These are phyloP conservation scores for Lasiosphaeria ovina DNA, from an alignment of 495 filamentous ascomycete genomes.

Conservation along the genomic window DNA sequence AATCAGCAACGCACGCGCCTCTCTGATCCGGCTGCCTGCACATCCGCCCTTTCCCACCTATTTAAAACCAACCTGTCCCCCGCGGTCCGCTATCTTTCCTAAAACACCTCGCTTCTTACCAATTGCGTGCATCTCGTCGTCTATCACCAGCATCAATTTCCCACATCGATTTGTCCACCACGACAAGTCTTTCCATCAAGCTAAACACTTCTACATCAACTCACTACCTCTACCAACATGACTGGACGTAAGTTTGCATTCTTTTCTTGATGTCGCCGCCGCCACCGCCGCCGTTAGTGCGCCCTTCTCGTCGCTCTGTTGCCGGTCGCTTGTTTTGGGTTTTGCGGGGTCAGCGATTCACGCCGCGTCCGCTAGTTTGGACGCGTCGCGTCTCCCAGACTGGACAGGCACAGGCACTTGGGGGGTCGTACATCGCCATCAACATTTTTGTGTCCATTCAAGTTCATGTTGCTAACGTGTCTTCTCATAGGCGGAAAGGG, in stretches of 20 bases:
- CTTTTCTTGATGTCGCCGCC: conserved; percentile 18
- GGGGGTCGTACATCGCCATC: background rate
- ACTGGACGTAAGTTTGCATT: conserved; percentile 84
- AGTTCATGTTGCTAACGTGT: conserved; percentile 26
- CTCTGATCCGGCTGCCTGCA: background rate
- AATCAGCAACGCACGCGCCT: conserved; percentile 18
- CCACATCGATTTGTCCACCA: conserved; percentile 26
- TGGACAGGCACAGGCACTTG: background rate
- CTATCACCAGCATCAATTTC: conserved; percentile 30
- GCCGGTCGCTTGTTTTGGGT: conserved; percentile 5
- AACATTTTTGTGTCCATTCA: too few relatives aligned
- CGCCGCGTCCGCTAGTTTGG: background rate
- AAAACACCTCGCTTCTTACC: conserved; percentile 11
- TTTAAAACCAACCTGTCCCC: conserved; percentile 17
- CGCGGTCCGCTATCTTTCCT: conserved; percentile 11
- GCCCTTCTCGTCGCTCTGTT: conserved; percentile 19
- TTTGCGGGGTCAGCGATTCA: background rate
- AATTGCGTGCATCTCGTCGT: conserved; percentile 17
- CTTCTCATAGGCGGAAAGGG: conserved; percentile 66
- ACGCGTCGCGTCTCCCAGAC: background rate
- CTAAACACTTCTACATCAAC: conserved; percentile 30
- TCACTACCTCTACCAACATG: conserved; percentile 61
- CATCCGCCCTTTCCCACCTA: conserved; percentile 7
- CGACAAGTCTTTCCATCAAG: conserved; percentile 27
- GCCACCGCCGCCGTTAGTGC: conserved; percentile 18